Evolutionary conservation across 1,139 yeast species (phyloP), one percentile per base, ranked within the genome.

Genomic region (Sugiyamaella grinbergsii): DNA sequence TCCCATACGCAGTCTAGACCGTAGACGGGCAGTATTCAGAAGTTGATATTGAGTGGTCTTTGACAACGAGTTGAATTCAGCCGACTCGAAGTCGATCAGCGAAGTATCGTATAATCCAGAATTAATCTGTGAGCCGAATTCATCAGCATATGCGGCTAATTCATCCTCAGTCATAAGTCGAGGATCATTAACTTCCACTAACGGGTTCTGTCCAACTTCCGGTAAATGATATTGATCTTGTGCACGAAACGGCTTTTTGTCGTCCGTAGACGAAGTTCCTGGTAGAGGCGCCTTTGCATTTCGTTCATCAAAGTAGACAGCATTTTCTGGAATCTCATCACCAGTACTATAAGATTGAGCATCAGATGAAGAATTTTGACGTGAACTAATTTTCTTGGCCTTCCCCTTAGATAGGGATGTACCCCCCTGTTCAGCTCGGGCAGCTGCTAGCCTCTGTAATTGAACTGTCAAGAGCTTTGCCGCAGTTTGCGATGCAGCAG

Each of bases 1-100:
- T 0, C 99, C 99, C 95, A 94, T 85, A 71, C 99, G 82, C 65
- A 94, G 77, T 51, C 99, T 73, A 0, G 98, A 91, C 56, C 89
- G 78, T 31, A 90, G 71, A 50, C 99, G 70, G 16, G 95, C 78
- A 51, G 89, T 89, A 8, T 93, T 88, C 22, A 94, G 71, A 2
- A 90, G 80, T 79, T 89, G 89, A 63, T 93, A 94, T 63, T 90
- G 97, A 0, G 96, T 84, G 0, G 91, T 80, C 50, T 84, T 71
- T 0, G 98, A 96, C 26, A 74, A 57, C 8, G 60, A 46, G 26
- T 61, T 54, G 47, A 74, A 73, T 38, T 70, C 70, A 1, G 61
- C 59, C 0, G 76, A 71, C 5, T 68, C 63, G 53, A 73, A 73
- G 54, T 73, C 76, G 11, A 73, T 62, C 23, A 55, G 36, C n/a